phyloP scores from a whole-genome alignment of 2,329 filamentous ascomycete species.

The Septoria petroselini region DNA sequence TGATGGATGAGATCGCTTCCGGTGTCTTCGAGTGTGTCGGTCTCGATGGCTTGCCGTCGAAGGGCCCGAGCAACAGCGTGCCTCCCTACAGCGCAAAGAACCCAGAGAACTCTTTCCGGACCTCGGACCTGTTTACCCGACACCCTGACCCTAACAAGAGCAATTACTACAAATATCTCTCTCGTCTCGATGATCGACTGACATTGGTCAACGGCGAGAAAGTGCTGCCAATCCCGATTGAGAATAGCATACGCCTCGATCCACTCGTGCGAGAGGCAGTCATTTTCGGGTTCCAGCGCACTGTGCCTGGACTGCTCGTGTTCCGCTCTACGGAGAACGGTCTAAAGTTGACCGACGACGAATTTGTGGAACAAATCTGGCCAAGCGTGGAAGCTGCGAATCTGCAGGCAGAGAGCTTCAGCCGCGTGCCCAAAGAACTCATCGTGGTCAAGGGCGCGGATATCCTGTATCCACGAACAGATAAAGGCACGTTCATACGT shows the following conservation, averaged over 20 bases:
- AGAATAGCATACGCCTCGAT: slow-evolving; percentile 55
- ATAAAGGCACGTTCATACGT: slow-evolving; percentile 58
- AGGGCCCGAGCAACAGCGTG: slow-evolving; percentile 44
- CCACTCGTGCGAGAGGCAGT: slow-evolving; percentile 55
- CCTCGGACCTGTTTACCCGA: slow-evolving; percentile 37
- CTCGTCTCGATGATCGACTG: slow-evolving; percentile 48
- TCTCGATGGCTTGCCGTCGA: slow-evolving; percentile 37
- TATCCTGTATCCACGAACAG: slow-evolving; percentile 51
- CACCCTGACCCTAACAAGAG: slow-evolving; percentile 42
- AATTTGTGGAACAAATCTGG: slow-evolving; percentile 51
- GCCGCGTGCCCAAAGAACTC: slow-evolving; percentile 53
- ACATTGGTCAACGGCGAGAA: slow-evolving; percentile 53
- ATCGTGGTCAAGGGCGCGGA: slow-evolving; percentile 49
- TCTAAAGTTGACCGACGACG: slow-evolving; percentile 42
- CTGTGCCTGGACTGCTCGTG: slow-evolving; percentile 54
- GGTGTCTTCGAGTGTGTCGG: slow-evolving; percentile 46
- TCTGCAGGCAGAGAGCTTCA: slow-evolving; percentile 50
- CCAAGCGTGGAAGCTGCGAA: slow-evolving; percentile 54
- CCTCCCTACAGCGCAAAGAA: slow-evolving; percentile 38
- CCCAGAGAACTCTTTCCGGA: slow-evolving; percentile 48
- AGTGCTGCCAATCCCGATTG: slow-evolving; percentile 49
- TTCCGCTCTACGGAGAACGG: slow-evolving; percentile 49
- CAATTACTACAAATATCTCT: slow-evolving; percentile 49
- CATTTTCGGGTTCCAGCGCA: slow-evolving; percentile 55
- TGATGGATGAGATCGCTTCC: slow-evolving; percentile 39